These are phyloP conservation scores for Domatiomyces globalis DNA, from an alignment of 2,329 filamentous ascomycete genomes.

Conservation along the genomic window DNA sequence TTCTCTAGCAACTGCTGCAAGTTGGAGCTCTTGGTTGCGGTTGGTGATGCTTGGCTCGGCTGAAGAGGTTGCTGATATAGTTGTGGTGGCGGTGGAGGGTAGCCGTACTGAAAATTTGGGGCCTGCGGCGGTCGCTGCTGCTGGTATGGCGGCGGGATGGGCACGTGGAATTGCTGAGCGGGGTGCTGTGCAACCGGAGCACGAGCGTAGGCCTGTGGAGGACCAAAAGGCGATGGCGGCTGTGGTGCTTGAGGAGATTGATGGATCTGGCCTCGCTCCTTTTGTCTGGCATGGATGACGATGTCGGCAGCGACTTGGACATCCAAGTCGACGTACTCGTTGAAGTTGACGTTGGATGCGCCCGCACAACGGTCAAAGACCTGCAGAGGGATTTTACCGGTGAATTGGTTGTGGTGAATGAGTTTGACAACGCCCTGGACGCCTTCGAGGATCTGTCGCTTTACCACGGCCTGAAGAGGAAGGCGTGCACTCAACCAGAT, in stretches of 20 bases:
- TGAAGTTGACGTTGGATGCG: constrained; percentile 62
- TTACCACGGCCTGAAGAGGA: constrained; percentile 63
- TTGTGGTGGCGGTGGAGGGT: constrained; percentile 21
- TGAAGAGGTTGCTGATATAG: constrained; percentile 10
- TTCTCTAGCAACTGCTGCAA: constrained; percentile 18
- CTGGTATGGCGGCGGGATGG: constrained; percentile 18
- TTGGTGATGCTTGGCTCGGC: constrained; percentile 6
- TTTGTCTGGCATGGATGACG: constrained; percentile 55
- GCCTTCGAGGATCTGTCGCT: constrained; percentile 74
- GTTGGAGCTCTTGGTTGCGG: constrained; percentile 10
- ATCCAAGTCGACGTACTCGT: constrained; percentile 75
- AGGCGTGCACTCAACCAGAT: constrained; percentile 67
- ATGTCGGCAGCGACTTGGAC: constrained; percentile 67
- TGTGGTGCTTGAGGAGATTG: constrained; percentile 20
- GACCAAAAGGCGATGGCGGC: constrained; percentile 24
- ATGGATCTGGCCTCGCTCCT: constrained; percentile 22
- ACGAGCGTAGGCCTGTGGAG: constrained; percentile 24
- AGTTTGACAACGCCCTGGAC: constrained; percentile 74
- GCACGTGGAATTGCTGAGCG: constrained; percentile 22
- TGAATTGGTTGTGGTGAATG: constrained; percentile 52
- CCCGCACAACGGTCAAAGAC: constrained; percentile 70
- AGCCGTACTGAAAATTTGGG: constrained; percentile 19
- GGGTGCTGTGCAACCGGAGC: not conserved
- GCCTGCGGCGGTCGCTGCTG: constrained; percentile 21
- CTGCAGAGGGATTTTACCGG: constrained; percentile 63